Evolutionary conservation across 1,139 yeast species (phyloP), one percentile per base, ranked within the genome.

Genomic region (Pichia kudriavzevii): DNA sequence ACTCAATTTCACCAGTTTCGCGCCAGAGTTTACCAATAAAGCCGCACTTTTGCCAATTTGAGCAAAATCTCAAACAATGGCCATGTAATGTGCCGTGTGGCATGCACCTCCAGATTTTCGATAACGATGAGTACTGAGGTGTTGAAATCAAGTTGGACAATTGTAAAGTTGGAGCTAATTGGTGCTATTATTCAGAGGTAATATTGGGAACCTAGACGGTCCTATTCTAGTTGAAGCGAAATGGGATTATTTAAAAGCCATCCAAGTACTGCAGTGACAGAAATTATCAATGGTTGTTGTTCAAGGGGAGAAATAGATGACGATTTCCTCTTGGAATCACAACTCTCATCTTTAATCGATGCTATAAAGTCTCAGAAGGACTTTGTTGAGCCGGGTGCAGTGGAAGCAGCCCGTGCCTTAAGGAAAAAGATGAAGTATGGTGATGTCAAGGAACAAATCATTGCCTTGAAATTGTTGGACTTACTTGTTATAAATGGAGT

Each of bases 381-480:
- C 29, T 30, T 30, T n/a, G 21, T 31, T 12, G 56, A 52, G 31
- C 58, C 67, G 1, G 72, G 93, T 1, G 75, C 85, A 2, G 61
- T 67, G 9, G 97, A 88, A 57, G 93, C 94, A 1, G 96, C 96
- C 1, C 66, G 97, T 35, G 94, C 95, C 1, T 64, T 91, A 25
- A 69, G 98, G 35, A 91, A 91, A 63, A 76, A 79, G 53, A 64
- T 91, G 55, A 91, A 91, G 60, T 82, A 91, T 55, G 97, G 97
- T n/a, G 49, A 64, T 1, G 55, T 60, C 2, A 64, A 64, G 21
- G 78, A 75, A 43, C 91, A 81, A 52, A 46, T 69, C 35, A 67
- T 82, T 35, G 83, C 94, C 0, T 60, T 88, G 44, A 72, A 72
- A 39, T 52, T 88, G 14, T 64, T 87, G 41, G 95, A 88, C 52